Conservation (phyloP, 2,329 filamentous ascomycete species). For the Aspergillus japonicus region DNA sequence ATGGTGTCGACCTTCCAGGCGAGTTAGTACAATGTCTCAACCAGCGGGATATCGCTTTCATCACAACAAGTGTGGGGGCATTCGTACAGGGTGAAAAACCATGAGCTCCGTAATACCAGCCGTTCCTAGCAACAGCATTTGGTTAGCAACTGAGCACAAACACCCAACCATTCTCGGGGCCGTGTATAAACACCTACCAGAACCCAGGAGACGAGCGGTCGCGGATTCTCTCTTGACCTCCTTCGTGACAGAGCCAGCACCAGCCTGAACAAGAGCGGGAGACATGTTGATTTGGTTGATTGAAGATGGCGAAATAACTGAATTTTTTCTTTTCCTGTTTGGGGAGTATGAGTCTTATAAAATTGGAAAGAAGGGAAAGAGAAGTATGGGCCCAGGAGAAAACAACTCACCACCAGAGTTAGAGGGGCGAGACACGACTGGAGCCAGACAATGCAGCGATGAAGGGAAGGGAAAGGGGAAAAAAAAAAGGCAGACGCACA, state of each 20-base stretch:
- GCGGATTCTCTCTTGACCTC: conserved; percentile 83
- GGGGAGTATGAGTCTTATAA: conserved; percentile 3
- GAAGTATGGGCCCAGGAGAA: background rate
- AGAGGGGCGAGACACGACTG: conserved; percentile 4
- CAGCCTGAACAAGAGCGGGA: conserved; percentile 45
- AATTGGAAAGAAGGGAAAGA: conserved; percentile 1
- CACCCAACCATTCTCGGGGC: background rate
- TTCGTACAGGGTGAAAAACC: conserved; percentile 81
- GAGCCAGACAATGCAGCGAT: conserved; percentile 15
- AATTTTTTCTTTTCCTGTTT: background rate
- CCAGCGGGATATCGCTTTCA: background rate
- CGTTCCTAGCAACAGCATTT: conserved; percentile 60
- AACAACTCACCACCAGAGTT: conserved; percentile 1
- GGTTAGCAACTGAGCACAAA: conserved; percentile 19
- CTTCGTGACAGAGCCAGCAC: conserved; percentile 52
- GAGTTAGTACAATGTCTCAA: conserved; percentile 22
- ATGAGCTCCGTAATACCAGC: conserved; percentile 91
- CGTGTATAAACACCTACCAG: conserved; percentile 59
- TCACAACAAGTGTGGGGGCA: background rate
- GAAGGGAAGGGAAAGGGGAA: conserved; percentile 10
- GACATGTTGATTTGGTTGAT: conserved; percentile 50
- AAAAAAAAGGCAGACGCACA: conserved; percentile 14
- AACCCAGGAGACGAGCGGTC: conserved; percentile 81
- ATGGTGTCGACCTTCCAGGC: conserved; percentile 81
- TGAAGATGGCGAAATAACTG: background rate